Percentiles rank a stretch among this genome's conserved stretches.
phyloP scores from a whole-genome alignment of 306 rosid genomes.

The Bauhinia variegata region DNA sequence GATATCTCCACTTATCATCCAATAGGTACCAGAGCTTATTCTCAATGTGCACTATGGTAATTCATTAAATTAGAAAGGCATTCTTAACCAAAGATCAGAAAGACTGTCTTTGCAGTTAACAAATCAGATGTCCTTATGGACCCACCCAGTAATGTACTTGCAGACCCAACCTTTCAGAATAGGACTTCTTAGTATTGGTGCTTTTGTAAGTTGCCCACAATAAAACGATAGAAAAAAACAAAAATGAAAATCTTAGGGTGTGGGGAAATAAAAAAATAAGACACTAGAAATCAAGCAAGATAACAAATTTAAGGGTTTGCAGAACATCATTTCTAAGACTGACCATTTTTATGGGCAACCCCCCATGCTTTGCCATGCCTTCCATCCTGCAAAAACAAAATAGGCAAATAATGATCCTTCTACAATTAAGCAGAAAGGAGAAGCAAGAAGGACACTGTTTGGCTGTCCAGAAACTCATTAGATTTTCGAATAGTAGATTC shows the following conservation, averaged over 20 bases:
- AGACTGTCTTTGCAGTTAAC: not conserved
- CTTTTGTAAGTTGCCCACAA: not conserved
- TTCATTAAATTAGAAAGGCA: not conserved
- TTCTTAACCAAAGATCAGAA: not conserved
- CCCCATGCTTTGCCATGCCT: slow-evolving; percentile 99
- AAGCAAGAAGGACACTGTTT: not conserved
- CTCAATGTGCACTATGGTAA: not conserved
- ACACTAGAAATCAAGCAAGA: not conserved
- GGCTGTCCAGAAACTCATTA: not conserved
- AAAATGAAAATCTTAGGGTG: too few relatives aligned
- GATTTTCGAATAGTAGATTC: not conserved
- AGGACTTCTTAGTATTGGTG: not conserved
- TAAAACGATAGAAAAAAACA: not conserved
- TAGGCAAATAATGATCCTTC: slow-evolving; percentile 34
- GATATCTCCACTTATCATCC: not conserved
- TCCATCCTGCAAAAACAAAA: slow-evolving; percentile 65
- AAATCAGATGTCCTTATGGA: not conserved
- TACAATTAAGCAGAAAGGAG: not conserved
- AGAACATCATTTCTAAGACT: slow-evolving; percentile 14
- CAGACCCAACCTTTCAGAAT: not conserved
- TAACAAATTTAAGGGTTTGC: not conserved
- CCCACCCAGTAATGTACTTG: not conserved
- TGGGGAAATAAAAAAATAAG: not conserved
- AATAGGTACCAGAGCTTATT: not conserved
- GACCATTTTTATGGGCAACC: slow-evolving; percentile 79